Percentiles rank a stretch among this genome's conserved stretches.
Evolutionary conservation across 208 protist genomes (phyloP).

Genomic region (Crithidia acanthocephali): DNA sequence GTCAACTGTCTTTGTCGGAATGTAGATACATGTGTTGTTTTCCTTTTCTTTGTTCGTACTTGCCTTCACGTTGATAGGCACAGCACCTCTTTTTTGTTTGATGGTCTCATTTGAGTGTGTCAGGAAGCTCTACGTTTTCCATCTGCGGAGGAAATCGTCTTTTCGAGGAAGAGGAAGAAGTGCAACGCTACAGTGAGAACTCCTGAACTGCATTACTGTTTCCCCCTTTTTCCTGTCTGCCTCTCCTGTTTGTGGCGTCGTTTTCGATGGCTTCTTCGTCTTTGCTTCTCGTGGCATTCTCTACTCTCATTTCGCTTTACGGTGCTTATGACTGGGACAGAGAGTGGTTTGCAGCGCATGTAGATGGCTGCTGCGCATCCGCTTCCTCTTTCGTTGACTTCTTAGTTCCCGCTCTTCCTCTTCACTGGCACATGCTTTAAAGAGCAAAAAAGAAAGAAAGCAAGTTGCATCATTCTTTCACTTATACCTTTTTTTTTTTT

Average conservation of each 20-base stretch:
- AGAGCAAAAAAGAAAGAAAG: background rate
- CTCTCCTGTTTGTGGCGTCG: background rate
- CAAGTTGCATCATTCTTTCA: background rate
- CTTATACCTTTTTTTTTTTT: conserved; percentile 14
- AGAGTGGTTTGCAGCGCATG: background rate
- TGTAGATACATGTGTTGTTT: conserved; percentile 7
- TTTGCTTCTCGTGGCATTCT: background rate
- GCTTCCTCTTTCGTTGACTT: conserved; percentile 8
- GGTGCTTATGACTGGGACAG: background rate
- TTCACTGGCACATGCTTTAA: background rate
- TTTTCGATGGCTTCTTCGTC: background rate
- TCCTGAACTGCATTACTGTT: background rate
- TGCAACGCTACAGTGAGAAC: background rate
- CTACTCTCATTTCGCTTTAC: background rate
- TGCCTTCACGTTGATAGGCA: background rate
- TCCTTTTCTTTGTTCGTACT: conserved; percentile 1
- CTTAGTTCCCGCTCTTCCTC: background rate
- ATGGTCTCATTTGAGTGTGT: background rate
- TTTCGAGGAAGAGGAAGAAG: background rate
- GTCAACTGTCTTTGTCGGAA: background rate
- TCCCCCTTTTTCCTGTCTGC: background rate
- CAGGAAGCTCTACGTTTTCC: background rate
- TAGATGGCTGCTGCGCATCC: conserved; percentile 7
- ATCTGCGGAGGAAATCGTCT: background rate
- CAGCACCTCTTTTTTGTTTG: background rate